Evolutionary conservation across 2,329 filamentous ascomycete species (phyloP), one percentile per base, ranked within the genome.

Genomic region (Fusarium sp.): DNA sequence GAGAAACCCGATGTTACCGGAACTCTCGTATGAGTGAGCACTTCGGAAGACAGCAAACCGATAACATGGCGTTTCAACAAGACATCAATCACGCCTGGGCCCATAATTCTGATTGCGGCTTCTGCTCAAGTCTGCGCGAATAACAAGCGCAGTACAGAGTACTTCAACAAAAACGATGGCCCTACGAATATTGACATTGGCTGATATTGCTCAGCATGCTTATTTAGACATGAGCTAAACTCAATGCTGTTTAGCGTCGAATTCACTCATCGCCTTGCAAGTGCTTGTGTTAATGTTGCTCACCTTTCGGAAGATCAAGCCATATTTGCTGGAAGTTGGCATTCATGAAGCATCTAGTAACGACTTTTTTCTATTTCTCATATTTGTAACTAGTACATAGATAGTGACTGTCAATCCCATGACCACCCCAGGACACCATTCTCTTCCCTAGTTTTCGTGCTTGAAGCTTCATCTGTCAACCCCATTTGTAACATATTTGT

Each of bases 1-100:
- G 60, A 74, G 72, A 74, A 74, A 46, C 40, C 72, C 72, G 72
- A 72, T 35, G 12, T 19, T 60, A 50, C 67, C 67, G 59, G 50
- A 52, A 57, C 49, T 53, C 53, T 52, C 58, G 44, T 40, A n/a
- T 42, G 35, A 43, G 46, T 42, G 35, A 46, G 43, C 47, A 42
- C 38, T 38, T 52, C 59, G 53, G 50, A 60, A 42, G 35, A 40
- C 37, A 38, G 37, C 23, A 53, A 42, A 25, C 43, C 56, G 38
- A 50, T n/a, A 38, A 19, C 28, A 52, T 56, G 47, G 47, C 53
- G 46, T 23, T 38, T 50, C 28, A 30, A 37, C 37, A 33, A 52
- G 60, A 58, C 44, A 54, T 44, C 38, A 37, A 28, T 44, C 43
- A 56, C n/a, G 33, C 25, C 32, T 43, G 40, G 71, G 30, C 60